A percentile compares a stretch with the other conserved stretches of the same genome.
Conservation (phyloP, 345 rosid genomes). For the Corchorus capsularis region DNA sequence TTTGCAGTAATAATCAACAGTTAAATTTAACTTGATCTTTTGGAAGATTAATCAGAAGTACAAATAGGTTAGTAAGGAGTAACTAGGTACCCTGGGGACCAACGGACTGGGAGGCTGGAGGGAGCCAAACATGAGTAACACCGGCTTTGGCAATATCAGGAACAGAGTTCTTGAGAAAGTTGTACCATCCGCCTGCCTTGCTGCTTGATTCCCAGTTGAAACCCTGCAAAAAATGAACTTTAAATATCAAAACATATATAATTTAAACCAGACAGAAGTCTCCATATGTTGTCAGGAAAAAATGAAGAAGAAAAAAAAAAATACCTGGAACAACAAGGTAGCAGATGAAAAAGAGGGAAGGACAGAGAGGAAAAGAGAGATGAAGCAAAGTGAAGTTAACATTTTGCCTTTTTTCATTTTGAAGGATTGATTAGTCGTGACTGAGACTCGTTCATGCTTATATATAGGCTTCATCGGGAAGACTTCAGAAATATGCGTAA, state of each 20-base stretch:
- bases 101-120: constrained; percentile 85
- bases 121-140: constrained; percentile 91
- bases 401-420: neutral
- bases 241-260: neutral
- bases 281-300: neutral
- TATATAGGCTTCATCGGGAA: neutral
- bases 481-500: too few species aligned
- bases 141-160: constrained; percentile 64
- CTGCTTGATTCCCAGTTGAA: constrained; percentile 88
- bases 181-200: constrained; percentile 80
- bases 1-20: neutral
- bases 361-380: constrained; percentile 35
- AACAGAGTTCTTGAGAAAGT: constrained; percentile 50
- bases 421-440: neutral
- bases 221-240: constrained; percentile 39
- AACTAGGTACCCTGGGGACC: constrained; percentile 47
- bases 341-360: constrained; percentile 42
- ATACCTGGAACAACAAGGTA: constrained; percentile 61
- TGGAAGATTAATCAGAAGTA: neutral
- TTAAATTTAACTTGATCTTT: neutral
- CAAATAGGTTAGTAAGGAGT: too few species aligned
- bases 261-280: neutral
- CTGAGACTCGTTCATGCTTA: too few species aligned
- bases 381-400: constrained; percentile 27
- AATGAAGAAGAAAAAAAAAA: too few species aligned